A percentile compares a stretch with the other conserved stretches of the same genome.
Conservation (phyloP, 345 rosid species). For the Streptanthus diversifolius region DNA sequence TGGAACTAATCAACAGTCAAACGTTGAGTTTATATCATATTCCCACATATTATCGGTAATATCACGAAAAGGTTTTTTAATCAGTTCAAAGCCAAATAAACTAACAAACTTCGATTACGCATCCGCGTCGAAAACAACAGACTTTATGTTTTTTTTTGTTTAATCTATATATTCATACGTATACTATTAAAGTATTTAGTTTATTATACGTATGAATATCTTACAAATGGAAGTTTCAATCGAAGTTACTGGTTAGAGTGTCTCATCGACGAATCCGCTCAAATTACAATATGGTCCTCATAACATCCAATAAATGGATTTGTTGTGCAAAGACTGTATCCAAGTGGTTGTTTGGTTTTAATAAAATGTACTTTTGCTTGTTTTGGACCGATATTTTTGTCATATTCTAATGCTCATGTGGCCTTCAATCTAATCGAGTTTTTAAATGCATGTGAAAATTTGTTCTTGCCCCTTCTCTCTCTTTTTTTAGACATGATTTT, state of each 20-base stretch:
- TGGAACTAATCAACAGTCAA: slow-evolving; percentile 34
- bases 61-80: not conserved
- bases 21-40: slow-evolving; percentile 14
- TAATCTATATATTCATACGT: not conserved
- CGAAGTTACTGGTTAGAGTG: not conserved
- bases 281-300: slow-evolving; percentile 2
- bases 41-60: slow-evolving; percentile 5
- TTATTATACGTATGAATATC: not conserved
- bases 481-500: not conserved
- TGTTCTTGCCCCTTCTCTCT: not conserved
- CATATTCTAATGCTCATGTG: not conserved
- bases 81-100: not conserved
- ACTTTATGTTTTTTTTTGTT: not conserved
- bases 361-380: slow-evolving; percentile 11
- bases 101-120: slow-evolving; percentile 5
- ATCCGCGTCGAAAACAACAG: slow-evolving; percentile 5
- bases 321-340: not conserved
- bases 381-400: slow-evolving; percentile 19
- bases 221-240: not conserved
- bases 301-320: not conserved
- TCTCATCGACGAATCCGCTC: not conserved
- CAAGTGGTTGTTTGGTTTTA: slow-evolving; percentile 18
- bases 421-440: not conserved
- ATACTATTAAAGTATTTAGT: too few species aligned
- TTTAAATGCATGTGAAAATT: not conserved